Base-by-base conservation (phyloP, 164 flowering plant genomes). In the Tetracentron sinense region DNA sequence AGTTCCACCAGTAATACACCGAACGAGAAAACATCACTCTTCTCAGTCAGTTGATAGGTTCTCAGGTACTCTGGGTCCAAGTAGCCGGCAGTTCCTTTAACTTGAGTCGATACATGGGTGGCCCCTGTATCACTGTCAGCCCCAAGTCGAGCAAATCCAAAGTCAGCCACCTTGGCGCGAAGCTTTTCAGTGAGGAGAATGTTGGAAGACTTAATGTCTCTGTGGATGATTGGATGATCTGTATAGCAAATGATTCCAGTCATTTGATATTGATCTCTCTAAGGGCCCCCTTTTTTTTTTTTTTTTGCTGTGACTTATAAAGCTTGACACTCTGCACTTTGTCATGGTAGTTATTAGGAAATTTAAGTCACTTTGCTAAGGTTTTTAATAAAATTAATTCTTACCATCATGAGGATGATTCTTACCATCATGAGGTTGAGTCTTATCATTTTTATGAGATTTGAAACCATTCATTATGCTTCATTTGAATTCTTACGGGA, bases 51-150 rank as follows among this genome's bases (percentile, higher is more conserved):
- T 57, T 91, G 96, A 67, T 86, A 86, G 25, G 96, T 91, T 61
- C 71, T 81, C 6, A 94, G 79, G 76, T 94, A 94, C 56, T 91
- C 97, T 12, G 98, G 98, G 69, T 94, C 98, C 55, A 94, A 79
- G 79, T 94, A 94, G 26, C 98, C 98, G 2, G 98, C 97, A 55
- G 99, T 94, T 69, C 99, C 99, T 78, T 91, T 94, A 48, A 94
- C 96, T 80, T 89, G 95, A 28, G 99, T 94, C 3, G 93, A 88
- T 29, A 94, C 88, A 77, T 94, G 99, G 23, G 96, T 91, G 21
- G 69, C 85, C 49, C 85, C 98, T 7, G 84, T 69, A 28, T 94
- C 93, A 53, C 66, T 67, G 30, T 88, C 97, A 56, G 88, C 84
- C 42, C 77, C 99, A 55, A 84, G 65, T 35, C 96, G 77, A 23